phyloP scores from a whole-genome alignment of 176 grass and related monocot genomes.

The Eragrostis nindensis region DNA sequence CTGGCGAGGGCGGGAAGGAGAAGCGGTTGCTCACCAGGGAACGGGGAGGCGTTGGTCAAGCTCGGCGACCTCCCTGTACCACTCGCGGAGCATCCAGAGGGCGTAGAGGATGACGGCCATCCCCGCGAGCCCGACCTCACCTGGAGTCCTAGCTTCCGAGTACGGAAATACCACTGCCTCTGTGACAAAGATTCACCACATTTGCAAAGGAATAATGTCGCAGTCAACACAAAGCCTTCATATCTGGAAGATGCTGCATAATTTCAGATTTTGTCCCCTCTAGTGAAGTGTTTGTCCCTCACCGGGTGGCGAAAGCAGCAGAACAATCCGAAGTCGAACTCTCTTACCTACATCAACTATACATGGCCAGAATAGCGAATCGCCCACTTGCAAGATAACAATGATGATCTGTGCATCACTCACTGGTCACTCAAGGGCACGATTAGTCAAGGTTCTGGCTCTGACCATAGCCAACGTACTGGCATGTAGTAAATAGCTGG shows the following conservation, averaged over 20 bases:
- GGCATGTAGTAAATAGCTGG: conserved; percentile 95
- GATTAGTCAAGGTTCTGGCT: no score
- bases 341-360: no score
- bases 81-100: conserved; percentile 90
- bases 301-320: no score
- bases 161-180: conserved; percentile 91
- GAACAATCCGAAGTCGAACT: no score
- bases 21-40: conserved; percentile 62
- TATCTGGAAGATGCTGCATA: conserved; percentile 68
- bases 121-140: conserved; percentile 79
- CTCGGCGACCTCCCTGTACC: conserved; percentile 54
- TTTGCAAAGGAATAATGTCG: conserved; percentile 69
- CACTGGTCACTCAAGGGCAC: no score
- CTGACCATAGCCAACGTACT: no score
- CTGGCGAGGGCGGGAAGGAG: not conserved
- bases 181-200: conserved; percentile 82
- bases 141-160: conserved; percentile 77
- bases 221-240: conserved; percentile 67
- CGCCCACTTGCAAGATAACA: no score
- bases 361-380: no score
- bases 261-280: no score
- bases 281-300: no score
- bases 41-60: conserved; percentile 19
- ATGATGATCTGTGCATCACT: no score
- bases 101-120: conserved; percentile 97